Percentiles rank a stretch among this genome's conserved stretches.
Evolutionary conservation across 441 rosid species (phyloP).

Genomic region (Populus hybrid): DNA sequence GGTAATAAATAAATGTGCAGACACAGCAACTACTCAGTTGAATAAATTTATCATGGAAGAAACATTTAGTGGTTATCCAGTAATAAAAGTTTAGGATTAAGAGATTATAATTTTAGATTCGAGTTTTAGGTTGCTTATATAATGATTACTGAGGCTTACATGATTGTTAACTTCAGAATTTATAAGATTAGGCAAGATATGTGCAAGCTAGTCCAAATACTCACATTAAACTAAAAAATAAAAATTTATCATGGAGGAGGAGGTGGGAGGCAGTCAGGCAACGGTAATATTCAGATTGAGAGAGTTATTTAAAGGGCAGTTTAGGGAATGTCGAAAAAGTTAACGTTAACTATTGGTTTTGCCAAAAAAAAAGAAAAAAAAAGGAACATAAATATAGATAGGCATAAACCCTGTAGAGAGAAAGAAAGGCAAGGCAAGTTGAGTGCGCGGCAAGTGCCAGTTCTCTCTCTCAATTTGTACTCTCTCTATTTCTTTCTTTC

Average conservation of each 20-base stretch:
- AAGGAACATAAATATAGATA: not conserved
- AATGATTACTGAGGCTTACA: too few relatives aligned
- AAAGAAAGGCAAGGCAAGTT: not conserved
- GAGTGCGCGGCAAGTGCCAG: conserved; percentile 47
- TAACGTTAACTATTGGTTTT: conserved; percentile 49
- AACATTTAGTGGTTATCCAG: too few relatives aligned
- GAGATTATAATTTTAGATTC: too few relatives aligned
- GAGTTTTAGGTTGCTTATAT: too few relatives aligned
- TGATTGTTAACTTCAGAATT: too few relatives aligned
- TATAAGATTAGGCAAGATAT: too few relatives aligned
- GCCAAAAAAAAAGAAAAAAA: conserved; percentile 2
- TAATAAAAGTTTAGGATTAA: too few relatives aligned
- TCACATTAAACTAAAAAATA: too few relatives aligned
- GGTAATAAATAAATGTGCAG: not conserved
- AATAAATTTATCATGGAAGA: conserved; percentile 32
- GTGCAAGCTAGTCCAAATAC: too few relatives aligned
- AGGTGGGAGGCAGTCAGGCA: conserved; percentile 32
- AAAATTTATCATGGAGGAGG: conserved; percentile 13
- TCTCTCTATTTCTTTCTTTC: conserved; percentile 5
- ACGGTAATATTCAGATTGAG: conserved; percentile 88
- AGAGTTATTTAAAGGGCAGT: conserved; percentile 69
- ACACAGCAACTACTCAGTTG: not conserved
- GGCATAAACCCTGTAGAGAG: conserved; percentile 9
- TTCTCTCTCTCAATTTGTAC: conserved; percentile 7
- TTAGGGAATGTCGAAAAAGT: conserved; percentile 37